These are phyloP conservation scores for Magnolia kwangsiensis DNA, from an alignment of 164 flowering plant species.

Conservation along the genomic window DNA sequence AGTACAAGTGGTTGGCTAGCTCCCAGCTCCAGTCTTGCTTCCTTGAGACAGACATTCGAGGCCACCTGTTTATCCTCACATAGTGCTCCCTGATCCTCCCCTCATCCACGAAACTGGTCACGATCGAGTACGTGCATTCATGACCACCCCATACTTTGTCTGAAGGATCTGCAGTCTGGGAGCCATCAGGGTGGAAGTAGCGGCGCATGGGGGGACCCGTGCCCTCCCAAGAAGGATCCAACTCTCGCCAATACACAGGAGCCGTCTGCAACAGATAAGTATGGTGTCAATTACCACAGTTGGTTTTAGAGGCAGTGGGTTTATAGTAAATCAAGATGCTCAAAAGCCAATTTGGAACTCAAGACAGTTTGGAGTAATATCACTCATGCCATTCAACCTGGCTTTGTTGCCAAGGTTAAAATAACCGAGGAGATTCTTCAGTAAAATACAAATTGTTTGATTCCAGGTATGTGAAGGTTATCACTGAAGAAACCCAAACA, in stretches of 20 bases:
- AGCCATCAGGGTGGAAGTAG: conserved; percentile 75
- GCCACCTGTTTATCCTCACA: conserved; percentile 84
- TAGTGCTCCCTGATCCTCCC: conserved; percentile 69
- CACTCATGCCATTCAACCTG: not conserved
- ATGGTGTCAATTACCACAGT: not conserved
- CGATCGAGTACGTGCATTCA: conserved; percentile 54
- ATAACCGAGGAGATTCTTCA: too few relatives aligned
- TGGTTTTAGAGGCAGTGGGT: not conserved
- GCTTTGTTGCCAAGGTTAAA: too few relatives aligned
- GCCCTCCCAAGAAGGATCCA: conserved; percentile 81
- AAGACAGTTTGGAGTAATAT: not conserved
- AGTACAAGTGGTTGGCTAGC: conserved; percentile 52
- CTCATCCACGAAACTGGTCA: conserved; percentile 54
- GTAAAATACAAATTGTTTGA: too few relatives aligned
- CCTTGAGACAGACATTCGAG: conserved; percentile 45
- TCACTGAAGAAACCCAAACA: too few relatives aligned
- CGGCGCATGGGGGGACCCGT: conserved; percentile 60
- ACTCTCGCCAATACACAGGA: conserved; percentile 72
- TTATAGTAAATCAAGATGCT: not conserved
- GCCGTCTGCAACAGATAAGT: conserved; percentile 37
- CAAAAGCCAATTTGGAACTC: not conserved
- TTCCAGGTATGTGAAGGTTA: too few relatives aligned
- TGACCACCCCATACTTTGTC: conserved; percentile 89
- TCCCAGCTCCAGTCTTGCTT: conserved; percentile 85
- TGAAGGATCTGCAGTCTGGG: conserved; percentile 59